Evolutionary conservation across 179 eudicot species (phyloP).

Genomic region (Drosera spatulata): DNA sequence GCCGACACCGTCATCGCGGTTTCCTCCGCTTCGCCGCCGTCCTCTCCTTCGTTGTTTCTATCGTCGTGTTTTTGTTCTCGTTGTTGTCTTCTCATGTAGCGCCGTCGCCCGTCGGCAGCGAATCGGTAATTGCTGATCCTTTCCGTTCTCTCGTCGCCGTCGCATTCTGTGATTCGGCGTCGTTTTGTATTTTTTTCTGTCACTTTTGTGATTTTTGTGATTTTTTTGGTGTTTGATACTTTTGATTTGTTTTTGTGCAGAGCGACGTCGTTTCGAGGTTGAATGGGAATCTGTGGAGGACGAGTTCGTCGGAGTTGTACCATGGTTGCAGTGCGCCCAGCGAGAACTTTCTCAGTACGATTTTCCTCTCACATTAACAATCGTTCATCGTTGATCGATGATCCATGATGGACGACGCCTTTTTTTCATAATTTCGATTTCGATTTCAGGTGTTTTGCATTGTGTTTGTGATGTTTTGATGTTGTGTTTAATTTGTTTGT

Average conservation of each 20-base stretch:
- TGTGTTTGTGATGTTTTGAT: no score
- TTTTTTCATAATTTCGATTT: no score
- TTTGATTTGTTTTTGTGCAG: slow-evolving; percentile 15
- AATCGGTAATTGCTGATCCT: slow-evolving; percentile 3
- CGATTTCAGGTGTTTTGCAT: no score
- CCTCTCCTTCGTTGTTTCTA: slow-evolving; percentile 8
- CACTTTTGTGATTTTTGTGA: neutral
- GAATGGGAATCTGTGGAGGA: slow-evolving; percentile 48
- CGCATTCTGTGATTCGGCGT: no score
- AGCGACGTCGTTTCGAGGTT: slow-evolving; percentile 18
- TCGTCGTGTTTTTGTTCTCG: slow-evolving; percentile 15
- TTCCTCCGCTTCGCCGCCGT: slow-evolving; percentile 18
- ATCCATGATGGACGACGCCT: neutral
- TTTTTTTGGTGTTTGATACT: neutral
- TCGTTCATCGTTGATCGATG: neutral
- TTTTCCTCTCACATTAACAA: neutral
- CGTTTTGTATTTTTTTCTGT: no score
- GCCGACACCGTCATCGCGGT: slow-evolving; percentile 5
- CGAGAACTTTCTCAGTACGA: slow-evolving; percentile 32
- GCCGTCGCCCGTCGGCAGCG: slow-evolving; percentile 25
- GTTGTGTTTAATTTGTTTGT: no score
- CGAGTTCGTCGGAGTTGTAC: slow-evolving; percentile 44
- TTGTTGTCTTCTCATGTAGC: slow-evolving; percentile 17
- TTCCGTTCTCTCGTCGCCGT: neutral
- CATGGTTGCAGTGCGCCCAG: slow-evolving; percentile 59